These are phyloP conservation scores for Leishmania tarentolae DNA, from an alignment of 208 protist genomes.

Conservation along the genomic window DNA sequence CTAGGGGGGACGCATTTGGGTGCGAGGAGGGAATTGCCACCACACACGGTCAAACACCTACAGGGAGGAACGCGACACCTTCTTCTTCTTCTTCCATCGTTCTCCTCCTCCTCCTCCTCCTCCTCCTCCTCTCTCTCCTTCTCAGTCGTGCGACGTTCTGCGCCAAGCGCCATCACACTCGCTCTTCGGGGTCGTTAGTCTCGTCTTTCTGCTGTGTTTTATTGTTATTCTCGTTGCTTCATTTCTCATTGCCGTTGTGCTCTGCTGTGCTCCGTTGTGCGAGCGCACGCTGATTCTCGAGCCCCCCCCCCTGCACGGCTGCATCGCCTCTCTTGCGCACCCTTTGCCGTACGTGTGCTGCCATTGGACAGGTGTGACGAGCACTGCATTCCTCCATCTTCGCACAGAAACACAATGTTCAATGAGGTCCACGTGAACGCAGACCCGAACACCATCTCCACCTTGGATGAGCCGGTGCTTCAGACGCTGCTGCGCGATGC, in stretches of 20 bases:
- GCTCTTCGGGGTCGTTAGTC: not conserved
- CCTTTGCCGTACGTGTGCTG: not conserved
- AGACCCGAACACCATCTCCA: slow-evolving; percentile 54
- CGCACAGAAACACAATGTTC: not conserved
- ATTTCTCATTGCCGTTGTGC: not conserved
- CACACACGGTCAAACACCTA: not conserved
- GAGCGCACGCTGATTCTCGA: not conserved
- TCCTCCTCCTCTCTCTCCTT: not conserved
- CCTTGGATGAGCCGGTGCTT: slow-evolving; percentile 66
- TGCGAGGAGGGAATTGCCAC: not conserved
- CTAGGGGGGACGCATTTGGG: not conserved
- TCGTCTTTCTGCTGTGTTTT: not conserved
- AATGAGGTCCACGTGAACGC: slow-evolving; percentile 39
- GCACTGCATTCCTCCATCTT: not conserved
- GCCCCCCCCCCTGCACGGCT: too few relatives aligned
- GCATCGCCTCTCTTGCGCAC: too few relatives aligned
- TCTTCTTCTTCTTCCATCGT: not conserved
- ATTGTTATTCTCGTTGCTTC: not conserved
- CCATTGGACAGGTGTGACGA: not conserved
- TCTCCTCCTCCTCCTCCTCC: not conserved
- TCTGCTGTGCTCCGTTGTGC: too few relatives aligned
- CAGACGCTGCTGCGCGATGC: slow-evolving; percentile 70
- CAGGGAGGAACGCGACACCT: not conserved
- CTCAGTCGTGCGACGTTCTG: not conserved
- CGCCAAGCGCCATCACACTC: not conserved